Conservation (phyloP, 148 eudicot species). For the Diospyros kaki region DNA sequence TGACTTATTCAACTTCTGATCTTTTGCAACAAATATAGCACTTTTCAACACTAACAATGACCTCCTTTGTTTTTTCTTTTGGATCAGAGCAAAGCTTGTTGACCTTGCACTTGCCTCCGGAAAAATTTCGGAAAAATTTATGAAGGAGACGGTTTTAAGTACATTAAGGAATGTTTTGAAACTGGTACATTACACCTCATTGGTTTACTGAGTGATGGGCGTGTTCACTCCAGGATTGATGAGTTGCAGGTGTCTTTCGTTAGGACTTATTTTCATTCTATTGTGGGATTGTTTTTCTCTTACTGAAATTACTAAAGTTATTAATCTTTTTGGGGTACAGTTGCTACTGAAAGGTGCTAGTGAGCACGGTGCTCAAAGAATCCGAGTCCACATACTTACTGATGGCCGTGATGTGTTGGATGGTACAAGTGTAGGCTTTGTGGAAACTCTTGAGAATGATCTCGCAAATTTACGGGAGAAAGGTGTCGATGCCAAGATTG, state of each 20-base stretch:
- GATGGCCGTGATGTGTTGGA: slow-evolving; percentile 94
- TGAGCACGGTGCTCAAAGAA: slow-evolving; percentile 71
- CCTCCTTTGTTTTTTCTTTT: background rate
- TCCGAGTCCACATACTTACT: slow-evolving; percentile 73
- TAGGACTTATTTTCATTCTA: background rate
- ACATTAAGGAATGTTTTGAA: slow-evolving; percentile 56
- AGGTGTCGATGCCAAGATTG: slow-evolving; percentile 73
- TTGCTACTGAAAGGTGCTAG: slow-evolving; percentile 64
- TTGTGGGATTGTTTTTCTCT: background rate
- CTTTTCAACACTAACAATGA: background rate
- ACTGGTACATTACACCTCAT: slow-evolving; percentile 74
- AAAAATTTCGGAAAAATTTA: slow-evolving; percentile 70
- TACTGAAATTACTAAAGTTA: background rate
- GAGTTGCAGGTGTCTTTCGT: slow-evolving; percentile 60
- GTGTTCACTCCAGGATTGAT: slow-evolving; percentile 87
- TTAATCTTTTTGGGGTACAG: slow-evolving; percentile 26
- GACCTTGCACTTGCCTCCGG: slow-evolving; percentile 81
- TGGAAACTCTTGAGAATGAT: slow-evolving; percentile 70
- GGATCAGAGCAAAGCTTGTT: slow-evolving; percentile 69
- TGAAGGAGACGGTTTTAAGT: slow-evolving; percentile 72
- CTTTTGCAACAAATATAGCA: no score
- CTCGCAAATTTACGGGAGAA: slow-evolving; percentile 50
- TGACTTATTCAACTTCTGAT: no score
- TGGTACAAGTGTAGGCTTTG: slow-evolving; percentile 78
- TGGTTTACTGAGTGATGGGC: slow-evolving; percentile 90